These are phyloP conservation scores for Melanogaster broomeanus DNA, from an alignment of 768 basidiomycete species.

Conservation along the genomic window DNA sequence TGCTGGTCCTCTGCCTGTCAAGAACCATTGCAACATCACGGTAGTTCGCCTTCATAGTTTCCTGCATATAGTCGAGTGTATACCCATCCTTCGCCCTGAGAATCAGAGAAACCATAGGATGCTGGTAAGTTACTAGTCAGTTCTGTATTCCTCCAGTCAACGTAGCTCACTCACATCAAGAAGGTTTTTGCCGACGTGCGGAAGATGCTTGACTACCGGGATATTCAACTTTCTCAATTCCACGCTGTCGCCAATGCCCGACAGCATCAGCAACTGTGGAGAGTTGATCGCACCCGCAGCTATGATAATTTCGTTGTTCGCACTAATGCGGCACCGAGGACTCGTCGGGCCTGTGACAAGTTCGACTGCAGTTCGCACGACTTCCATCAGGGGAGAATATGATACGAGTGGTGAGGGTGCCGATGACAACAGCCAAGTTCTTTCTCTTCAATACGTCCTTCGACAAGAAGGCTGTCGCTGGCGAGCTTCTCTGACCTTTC, in stretches of 20 bases:
- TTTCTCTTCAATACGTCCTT: conserved; percentile 16
- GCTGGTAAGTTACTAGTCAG: not conserved
- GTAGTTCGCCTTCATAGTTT: not conserved
- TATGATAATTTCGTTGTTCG: conserved; percentile 51
- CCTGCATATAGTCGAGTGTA: conserved; percentile 3
- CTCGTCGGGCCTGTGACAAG: conserved; percentile 17
- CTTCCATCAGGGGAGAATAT: conserved; percentile 2
- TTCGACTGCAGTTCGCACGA: conserved; percentile 5
- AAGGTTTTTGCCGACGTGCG: conserved; percentile 71
- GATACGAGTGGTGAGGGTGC: conserved; percentile 5
- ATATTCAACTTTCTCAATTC: conserved; percentile 53
- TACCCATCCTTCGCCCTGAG: not conserved
- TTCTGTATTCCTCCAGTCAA: not conserved
- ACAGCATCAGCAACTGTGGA: conserved; percentile 62
- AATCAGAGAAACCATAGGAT: not conserved
- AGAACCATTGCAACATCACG: conserved; percentile 1
- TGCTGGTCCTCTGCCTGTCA: conserved; percentile 42
- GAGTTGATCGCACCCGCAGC: conserved; percentile 53
- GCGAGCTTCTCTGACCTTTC: conserved; percentile 17
- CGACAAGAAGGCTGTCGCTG: conserved; percentile 25
- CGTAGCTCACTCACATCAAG: conserved; percentile 39
- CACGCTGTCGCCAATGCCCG: conserved; percentile 65
- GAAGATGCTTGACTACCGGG: conserved; percentile 56
- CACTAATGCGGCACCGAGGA: conserved; percentile 41
- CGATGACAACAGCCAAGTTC: conserved; percentile 19